These are phyloP conservation scores for Symbiodinium pilosum DNA, from an alignment of 73 alveolate genomes.

Conservation along the genomic window DNA sequence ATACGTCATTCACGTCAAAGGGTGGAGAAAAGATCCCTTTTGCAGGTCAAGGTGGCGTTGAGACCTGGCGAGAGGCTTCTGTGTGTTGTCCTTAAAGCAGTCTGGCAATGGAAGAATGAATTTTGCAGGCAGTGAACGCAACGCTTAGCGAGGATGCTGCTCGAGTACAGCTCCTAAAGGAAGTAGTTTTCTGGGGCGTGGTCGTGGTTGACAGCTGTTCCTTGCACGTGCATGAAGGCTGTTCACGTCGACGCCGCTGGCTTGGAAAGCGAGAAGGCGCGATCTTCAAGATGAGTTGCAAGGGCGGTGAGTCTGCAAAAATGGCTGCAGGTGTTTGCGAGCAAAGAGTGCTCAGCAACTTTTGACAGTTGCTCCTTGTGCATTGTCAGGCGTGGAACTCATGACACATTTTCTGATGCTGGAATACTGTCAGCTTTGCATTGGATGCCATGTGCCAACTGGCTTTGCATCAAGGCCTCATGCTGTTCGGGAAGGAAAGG, in stretches of 20 bases:
- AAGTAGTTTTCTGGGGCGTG: too few relatives aligned
- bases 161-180: background rate
- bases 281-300: background rate
- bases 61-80: background rate
- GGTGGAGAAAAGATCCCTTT: too few relatives aligned
- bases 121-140: background rate
- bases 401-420: background rate
- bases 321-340: slow-evolving; percentile 38
- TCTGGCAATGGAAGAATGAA: background rate
- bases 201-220: too few relatives aligned
- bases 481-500: slow-evolving; percentile 91
- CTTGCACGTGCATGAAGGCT: background rate
- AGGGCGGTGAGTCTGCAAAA: background rate
- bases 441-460: background rate
- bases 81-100: background rate
- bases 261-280: slow-evolving; percentile 11
- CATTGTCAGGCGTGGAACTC: slow-evolving; percentile 30
- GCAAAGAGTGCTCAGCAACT: slow-evolving; percentile 61
- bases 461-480: slow-evolving; percentile 41
- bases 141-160: background rate
- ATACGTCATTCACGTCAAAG: too few relatives aligned
- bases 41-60: background rate
- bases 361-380: slow-evolving; percentile 55
- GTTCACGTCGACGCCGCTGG: background rate
- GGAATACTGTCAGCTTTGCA: too few relatives aligned